Percentiles rank a stretch among this genome's conserved stretches.
Evolutionary conservation across 768 basidiomycete genomes (phyloP).

Genomic region (Russula earlei): DNA sequence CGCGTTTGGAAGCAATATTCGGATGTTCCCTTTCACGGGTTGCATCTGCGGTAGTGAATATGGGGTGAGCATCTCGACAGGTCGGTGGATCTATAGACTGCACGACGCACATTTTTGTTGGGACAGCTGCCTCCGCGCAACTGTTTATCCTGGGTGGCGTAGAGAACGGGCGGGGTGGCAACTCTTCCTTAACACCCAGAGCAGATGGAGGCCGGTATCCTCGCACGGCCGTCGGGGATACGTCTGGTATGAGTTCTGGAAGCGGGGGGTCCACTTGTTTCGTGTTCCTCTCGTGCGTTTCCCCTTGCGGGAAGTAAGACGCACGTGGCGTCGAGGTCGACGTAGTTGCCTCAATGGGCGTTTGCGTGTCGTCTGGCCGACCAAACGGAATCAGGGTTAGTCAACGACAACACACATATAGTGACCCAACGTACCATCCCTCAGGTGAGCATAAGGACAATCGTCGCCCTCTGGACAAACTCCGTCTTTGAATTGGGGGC

Average conservation of each 20-base stretch:
- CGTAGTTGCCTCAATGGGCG: not conserved
- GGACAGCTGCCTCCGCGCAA: not conserved
- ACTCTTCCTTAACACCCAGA: not conserved
- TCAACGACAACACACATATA: not conserved
- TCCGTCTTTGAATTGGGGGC: constrained; percentile 23
- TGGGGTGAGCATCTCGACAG: not conserved
- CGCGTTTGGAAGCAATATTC: not conserved
- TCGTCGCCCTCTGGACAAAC: constrained; percentile 24
- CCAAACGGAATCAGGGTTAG: not conserved
- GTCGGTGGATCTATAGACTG: not conserved
- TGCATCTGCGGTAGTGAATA: not conserved
- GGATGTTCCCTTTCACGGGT: not conserved
- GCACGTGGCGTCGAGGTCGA: constrained; percentile 10
- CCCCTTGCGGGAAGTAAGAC: not conserved
- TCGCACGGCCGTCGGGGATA: not conserved
- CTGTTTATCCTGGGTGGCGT: constrained; percentile 15
- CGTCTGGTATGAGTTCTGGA: not conserved
- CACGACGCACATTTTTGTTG: not conserved
- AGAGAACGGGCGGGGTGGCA: constrained; percentile 15
- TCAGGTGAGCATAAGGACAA: constrained; percentile 24
- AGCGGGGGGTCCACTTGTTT: not conserved
- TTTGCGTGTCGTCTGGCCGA: not conserved
- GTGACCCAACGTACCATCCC: constrained; percentile 5
- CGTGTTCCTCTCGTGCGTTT: not conserved
- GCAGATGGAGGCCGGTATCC: not conserved